A percentile compares a stretch with the other conserved stretches of the same genome.
Evolutionary conservation across 306 rosid species (phyloP).

Genomic region (Begonia peltatifolia): DNA sequence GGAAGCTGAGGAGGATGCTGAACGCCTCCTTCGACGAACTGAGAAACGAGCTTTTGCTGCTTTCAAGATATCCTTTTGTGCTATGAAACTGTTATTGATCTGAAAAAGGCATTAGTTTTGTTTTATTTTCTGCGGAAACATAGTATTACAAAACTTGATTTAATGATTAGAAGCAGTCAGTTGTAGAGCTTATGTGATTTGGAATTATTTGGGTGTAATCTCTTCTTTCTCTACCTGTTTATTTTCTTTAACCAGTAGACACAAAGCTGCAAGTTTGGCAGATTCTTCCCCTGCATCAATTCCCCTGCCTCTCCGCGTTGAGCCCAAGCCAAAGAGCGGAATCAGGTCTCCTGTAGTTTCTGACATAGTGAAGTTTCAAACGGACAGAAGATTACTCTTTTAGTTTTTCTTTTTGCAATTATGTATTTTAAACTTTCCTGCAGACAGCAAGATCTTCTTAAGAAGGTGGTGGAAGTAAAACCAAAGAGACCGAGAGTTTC

Average conservation of each 20-base stretch:
- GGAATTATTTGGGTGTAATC: neutral
- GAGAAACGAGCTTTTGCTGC: constrained; percentile 98
- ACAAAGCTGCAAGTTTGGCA: constrained; percentile 83
- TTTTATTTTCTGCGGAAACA: no score
- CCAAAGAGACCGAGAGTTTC: constrained; percentile 65
- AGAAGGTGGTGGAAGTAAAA: constrained; percentile 79
- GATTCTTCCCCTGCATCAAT: constrained; percentile 84
- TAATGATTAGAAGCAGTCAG: no score
- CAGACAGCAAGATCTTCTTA: constrained; percentile 87
- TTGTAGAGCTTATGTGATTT: no score
- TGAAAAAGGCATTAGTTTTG: neutral
- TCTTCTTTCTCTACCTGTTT: constrained; percentile 1
- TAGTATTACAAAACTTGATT: no score
- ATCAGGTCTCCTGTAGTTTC: constrained; percentile 46
- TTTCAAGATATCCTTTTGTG: constrained; percentile 87
- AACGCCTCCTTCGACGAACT: constrained; percentile 90
- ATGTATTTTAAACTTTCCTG: constrained; percentile 5
- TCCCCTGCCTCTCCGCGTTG: constrained; percentile 81
- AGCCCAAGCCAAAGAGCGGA: constrained; percentile 88
- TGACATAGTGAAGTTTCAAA: neutral
- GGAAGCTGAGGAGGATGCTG: constrained; percentile 99
- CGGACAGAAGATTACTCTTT: neutral
- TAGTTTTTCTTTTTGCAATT: neutral
- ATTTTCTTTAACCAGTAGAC: constrained; percentile 40
- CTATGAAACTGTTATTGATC: neutral